Evolutionary conservation across 352 stramenopile species (phyloP).

Genomic region (Globisporangium spinosum): DNA sequence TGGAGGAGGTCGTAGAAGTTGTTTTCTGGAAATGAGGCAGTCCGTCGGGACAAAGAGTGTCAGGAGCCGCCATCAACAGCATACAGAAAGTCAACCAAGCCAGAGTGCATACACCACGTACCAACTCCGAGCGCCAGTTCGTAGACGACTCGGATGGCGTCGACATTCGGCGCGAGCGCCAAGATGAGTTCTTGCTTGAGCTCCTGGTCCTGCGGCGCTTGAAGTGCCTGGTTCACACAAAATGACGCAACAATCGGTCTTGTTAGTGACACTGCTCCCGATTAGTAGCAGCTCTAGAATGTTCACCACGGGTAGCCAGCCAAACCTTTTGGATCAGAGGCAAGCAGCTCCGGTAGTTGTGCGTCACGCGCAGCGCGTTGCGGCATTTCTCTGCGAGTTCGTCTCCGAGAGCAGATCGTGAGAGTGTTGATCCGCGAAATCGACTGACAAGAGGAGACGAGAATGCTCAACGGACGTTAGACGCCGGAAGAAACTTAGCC

Average conservation of each 20-base stretch:
- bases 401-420: conserved; percentile 39
- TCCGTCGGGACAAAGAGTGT: not conserved
- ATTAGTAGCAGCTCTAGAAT: not conserved
- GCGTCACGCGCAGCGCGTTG: conserved; percentile 27
- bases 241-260: not conserved
- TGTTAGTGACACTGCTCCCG: not conserved
- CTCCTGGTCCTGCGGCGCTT: conserved; percentile 29
- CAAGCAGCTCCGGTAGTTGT: conserved; percentile 47
- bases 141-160: conserved; percentile 33
- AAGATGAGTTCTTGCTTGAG: conserved; percentile 35
- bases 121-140: conserved; percentile 39
- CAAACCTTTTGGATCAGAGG: conserved; percentile 38
- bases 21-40: conserved; percentile 23
- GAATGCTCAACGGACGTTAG: no score
- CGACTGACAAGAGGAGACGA: not conserved
- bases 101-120: conserved; percentile 12
- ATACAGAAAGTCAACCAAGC: not conserved
- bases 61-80: not conserved
- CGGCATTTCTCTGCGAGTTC: conserved; percentile 33
- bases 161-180: conserved; percentile 40
- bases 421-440: conserved; percentile 33
- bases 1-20: conserved; percentile 45
- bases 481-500: not conserved
- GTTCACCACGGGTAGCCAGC: not conserved
- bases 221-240: conserved; percentile 28